A percentile compares a stretch with the other conserved stretches of the same genome.
Evolutionary conservation across 78 protist genomes (phyloP).

Genomic region (Trichosphaerium sp.): DNA sequence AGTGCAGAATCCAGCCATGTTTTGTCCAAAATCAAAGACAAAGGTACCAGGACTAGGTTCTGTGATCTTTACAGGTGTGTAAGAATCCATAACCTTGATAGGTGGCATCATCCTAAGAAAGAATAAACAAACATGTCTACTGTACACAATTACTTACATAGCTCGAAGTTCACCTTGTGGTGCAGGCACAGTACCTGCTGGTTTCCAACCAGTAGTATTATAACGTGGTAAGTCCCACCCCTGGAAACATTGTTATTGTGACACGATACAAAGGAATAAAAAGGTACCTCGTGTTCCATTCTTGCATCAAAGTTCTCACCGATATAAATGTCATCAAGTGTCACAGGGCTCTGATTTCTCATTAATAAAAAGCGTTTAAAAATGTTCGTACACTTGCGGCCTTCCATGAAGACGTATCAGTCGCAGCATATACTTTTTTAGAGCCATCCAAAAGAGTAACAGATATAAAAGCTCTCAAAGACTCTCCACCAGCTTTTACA

Average conservation of each 20-base stretch:
- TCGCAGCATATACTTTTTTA: too few species aligned
- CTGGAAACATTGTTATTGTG: neutral
- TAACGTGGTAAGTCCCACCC: neutral
- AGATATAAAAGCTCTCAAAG: too few species aligned
- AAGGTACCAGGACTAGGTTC: neutral
- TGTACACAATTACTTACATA: too few species aligned
- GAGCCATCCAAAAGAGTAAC: too few species aligned
- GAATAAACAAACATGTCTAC: too few species aligned
- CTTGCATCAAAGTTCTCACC: neutral
- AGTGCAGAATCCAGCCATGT: neutral
- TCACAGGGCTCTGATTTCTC: too few species aligned
- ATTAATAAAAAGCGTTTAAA: too few species aligned
- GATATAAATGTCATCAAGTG: neutral
- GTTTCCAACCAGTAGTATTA: neutral
- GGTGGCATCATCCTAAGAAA: neutral
- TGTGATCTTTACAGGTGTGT: neutral
- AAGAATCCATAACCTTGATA: neutral
- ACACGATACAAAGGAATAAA: neutral
- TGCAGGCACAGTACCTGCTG: neutral
- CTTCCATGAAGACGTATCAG: too few species aligned
- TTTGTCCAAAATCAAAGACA: slow-evolving; percentile 6
- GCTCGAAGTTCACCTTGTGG: neutral
- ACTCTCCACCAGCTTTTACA: too few species aligned
- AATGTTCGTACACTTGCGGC: too few species aligned
- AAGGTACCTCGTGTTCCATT: neutral